Evolutionary conservation across 306 rosid genomes (phyloP), one percentile per base, ranked within the genome.

Genomic region (Carpinus viminea): DNA sequence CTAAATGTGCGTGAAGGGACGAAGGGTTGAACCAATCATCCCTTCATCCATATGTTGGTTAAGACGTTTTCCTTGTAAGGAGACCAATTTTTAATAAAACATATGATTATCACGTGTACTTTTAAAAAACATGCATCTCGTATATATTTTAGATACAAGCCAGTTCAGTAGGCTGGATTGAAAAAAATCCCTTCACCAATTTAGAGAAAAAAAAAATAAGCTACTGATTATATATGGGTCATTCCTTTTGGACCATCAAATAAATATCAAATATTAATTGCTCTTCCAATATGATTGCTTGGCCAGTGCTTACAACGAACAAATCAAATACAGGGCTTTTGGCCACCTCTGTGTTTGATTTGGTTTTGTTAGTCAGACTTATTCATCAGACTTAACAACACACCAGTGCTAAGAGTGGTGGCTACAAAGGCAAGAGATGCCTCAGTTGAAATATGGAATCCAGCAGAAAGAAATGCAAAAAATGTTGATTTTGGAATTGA

Each of bases 351-450:
- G 76, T n/a, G n/a, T 31, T 76, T 74, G 74, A 54, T 43, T 54
- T 78, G 80, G 81, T 28, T 68, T 26, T 76, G 78, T 82, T 92
- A 87, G 56, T 89, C 90, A 75, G 87, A 85, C 73, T 91, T 93
- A 79, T 91, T 90, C 79, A 84, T 77, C 78, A 93, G 70, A 82
- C 99, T 95, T 78, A 91, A 83, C 20, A 90, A 73, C 73, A 95
- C 97, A 12, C 98, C 99, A 3, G 85, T 84, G 76, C 91, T 59
- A 73, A 91, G 92, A 86, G 93, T 86, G 60, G 93, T 86, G 75
- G 98, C 98, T 17, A 95, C 99, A 87, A 95, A 86, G 70, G 89
- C 98, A 76, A 95, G 98, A 41, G 99, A 95, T 71, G 85, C 90
- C 88, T 95, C 99, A 1, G 98, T 95, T 50, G 99, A 83, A 80